Evolutionary conservation across 495 filamentous ascomycete genomes (phyloP), one percentile per base, ranked within the genome.

Genomic region (Endocarpon pusillum): DNA sequence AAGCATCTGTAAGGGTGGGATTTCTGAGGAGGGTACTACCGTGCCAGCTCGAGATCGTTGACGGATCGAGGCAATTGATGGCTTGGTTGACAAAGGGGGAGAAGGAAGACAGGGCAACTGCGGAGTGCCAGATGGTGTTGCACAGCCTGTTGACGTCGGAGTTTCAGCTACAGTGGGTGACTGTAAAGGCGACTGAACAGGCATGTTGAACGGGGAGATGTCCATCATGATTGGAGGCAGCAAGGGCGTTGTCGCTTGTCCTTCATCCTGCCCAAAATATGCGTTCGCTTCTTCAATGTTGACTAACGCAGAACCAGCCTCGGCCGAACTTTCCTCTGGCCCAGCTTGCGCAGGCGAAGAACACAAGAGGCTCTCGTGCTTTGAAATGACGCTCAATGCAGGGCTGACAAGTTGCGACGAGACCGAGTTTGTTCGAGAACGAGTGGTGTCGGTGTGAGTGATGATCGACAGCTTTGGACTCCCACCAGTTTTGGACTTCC

Each of bases 161-260:
- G 57, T 15, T 19, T 65, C 60, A 17, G 69, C 71, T 6, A 76
- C 66, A 5, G 73, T 78, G 0, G 85, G 83, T 0, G 85, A 92
- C 46, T 89, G 81, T 26, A 92, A 55, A 2, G 84, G 83, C 3
- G 84, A 89, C 33, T 76, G 63, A 5, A 78, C 63, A 25, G 69
- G 35, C 19, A 61, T 34, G 42, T 61, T 32, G 42, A 43, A 39
- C 54, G 56, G 24, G 39, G 45, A 38, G 45, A 57, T 40, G 36
- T 75, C 69, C 24, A 71, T 72, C 57, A 86, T 65, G 31, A 91
- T 59, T 0, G 85, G 84, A 2, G 84, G 83, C 0, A 93, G 63
- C 8, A 93, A 61, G 3, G 85, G 85, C 2, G 85, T 92, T 3
- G 75, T 76, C 0, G 81, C 75, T 26, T 69, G 64, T 10, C 51